Conservation (phyloP, 208 protist genomes). For the Trypanosoma conorhini region DNA sequence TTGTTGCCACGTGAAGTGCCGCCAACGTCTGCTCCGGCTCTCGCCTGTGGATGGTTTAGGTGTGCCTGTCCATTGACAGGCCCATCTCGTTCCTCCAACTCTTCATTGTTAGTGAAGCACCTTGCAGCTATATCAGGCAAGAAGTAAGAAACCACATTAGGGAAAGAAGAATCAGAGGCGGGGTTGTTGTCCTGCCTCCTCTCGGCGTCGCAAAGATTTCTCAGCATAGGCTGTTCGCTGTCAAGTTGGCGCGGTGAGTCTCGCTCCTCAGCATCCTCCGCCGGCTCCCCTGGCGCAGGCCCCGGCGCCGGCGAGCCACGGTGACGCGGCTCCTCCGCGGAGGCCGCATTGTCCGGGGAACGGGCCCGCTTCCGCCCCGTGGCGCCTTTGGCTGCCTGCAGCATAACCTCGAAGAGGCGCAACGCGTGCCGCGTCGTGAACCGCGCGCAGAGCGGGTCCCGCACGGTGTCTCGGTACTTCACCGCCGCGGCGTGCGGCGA, state of each 20-base stretch:
- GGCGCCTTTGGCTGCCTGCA: neutral
- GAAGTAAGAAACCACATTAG: slow-evolving; percentile 24
- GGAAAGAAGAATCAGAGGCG: neutral
- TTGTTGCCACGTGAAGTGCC: neutral
- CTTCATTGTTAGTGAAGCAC: slow-evolving; percentile 19
- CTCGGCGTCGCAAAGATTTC: neutral
- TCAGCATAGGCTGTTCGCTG: neutral
- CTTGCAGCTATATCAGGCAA: slow-evolving; percentile 22
- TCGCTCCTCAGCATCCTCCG: slow-evolving; percentile 10
- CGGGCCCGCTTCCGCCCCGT: slow-evolving; percentile 9
- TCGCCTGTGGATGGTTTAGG: neutral
- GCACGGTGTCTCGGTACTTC: slow-evolving; percentile 49
- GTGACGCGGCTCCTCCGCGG: neutral
- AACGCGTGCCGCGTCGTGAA: slow-evolving; percentile 39
- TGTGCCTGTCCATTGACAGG: neutral
- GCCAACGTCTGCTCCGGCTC: neutral
- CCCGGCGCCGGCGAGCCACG: neutral
- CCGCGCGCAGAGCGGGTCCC: slow-evolving; percentile 47
- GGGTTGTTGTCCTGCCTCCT: neutral
- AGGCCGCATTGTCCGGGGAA: slow-evolving; percentile 1
- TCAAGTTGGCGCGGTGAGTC: slow-evolving; percentile 8
- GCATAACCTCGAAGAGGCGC: slow-evolving; percentile 20
- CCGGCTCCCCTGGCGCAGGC: neutral
- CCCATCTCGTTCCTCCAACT: slow-evolving; percentile 4
- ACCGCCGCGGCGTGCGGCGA: slow-evolving; percentile 47